Evolutionary conservation across 208 protist genomes (phyloP).

Genomic region (Strigomonas culicis): DNA sequence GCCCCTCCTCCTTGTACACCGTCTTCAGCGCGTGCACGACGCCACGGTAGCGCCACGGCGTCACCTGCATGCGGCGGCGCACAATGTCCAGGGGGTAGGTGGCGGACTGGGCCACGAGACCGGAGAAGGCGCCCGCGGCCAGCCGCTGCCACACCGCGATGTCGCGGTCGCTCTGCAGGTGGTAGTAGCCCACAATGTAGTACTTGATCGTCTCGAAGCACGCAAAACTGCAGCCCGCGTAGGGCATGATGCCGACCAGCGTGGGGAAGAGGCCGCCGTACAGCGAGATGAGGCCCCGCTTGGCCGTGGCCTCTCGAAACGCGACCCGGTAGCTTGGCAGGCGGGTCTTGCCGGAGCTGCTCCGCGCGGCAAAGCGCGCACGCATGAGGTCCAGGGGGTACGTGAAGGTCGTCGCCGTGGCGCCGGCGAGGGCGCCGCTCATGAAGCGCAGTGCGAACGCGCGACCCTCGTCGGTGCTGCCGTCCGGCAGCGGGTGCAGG

Average conservation of each 20-base stretch:
- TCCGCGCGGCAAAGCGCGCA: conserved; percentile 79
- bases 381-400: conserved; percentile 95
- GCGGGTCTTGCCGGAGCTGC: conserved; percentile 48
- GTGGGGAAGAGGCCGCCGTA: conserved; percentile 89
- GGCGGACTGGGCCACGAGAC: conserved; percentile 87
- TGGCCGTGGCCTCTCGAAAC: conserved; percentile 47
- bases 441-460: conserved; percentile 67
- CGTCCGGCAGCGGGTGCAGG: conserved; percentile 10
- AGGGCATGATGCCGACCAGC: conserved; percentile 92
- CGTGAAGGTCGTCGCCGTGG: conserved; percentile 87
- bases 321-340: conserved; percentile 72
- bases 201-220: conserved; percentile 90
- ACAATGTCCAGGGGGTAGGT: conserved; percentile 95
- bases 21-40: conserved; percentile 51
- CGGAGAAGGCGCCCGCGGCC: conserved; percentile 78
- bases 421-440: conserved; percentile 89
- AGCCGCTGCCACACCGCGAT: conserved; percentile 71
- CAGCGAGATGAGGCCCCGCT: conserved; percentile 59
- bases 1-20: conserved; percentile 78
- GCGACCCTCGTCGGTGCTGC: conserved; percentile 33
- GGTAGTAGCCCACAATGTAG: conserved; percentile 42
- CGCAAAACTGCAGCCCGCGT: conserved; percentile 92
- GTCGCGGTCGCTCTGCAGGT: conserved; percentile 58
- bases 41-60: conserved; percentile 67
- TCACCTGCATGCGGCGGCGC: conserved; percentile 90